Evolutionary conservation across 2,329 filamentous ascomycete species (phyloP).

Genomic region (Herpotrichia juniperi): DNA sequence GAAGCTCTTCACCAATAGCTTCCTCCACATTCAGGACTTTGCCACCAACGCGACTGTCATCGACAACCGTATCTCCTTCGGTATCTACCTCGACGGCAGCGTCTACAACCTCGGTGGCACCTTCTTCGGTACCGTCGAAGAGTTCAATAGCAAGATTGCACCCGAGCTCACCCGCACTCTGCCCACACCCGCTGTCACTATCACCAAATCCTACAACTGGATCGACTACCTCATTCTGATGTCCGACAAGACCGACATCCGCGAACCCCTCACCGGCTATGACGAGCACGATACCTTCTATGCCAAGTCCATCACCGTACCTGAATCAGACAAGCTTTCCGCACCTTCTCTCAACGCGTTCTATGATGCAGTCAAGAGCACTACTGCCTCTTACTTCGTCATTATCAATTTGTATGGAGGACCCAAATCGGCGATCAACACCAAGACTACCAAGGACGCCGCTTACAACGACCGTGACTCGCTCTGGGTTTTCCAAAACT

Average conservation of each 20-base stretch:
- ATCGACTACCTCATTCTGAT: constrained; percentile 52
- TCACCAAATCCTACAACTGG: constrained; percentile 38
- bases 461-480: constrained; percentile 44
- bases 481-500: constrained; percentile 48
- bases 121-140: constrained; percentile 45
- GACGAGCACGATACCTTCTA: constrained; percentile 48
- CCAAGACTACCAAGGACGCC: constrained; percentile 38
- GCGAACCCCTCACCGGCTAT: constrained; percentile 40
- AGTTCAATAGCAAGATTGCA: constrained; percentile 47
- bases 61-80: constrained; percentile 49
- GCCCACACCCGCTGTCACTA: constrained; percentile 27
- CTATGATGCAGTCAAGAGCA: constrained; percentile 27
- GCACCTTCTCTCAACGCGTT: constrained; percentile 29
- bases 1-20: constrained; percentile 42
- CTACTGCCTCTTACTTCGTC: constrained; percentile 36
- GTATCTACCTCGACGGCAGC: constrained; percentile 48
- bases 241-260: constrained; percentile 33
- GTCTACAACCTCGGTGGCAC: constrained; percentile 47
- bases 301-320: constrained; percentile 49
- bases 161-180: constrained; percentile 48
- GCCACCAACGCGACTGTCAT: constrained; percentile 48
- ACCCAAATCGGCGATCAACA: constrained; percentile 43
- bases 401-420: constrained; percentile 50
- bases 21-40: constrained; percentile 50
- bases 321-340: constrained; percentile 39